A percentile compares a stretch with the other conserved stretches of the same genome.
phyloP scores from a whole-genome alignment of 2,329 filamentous ascomycete genomes.

The Alternaria rosae region DNA sequence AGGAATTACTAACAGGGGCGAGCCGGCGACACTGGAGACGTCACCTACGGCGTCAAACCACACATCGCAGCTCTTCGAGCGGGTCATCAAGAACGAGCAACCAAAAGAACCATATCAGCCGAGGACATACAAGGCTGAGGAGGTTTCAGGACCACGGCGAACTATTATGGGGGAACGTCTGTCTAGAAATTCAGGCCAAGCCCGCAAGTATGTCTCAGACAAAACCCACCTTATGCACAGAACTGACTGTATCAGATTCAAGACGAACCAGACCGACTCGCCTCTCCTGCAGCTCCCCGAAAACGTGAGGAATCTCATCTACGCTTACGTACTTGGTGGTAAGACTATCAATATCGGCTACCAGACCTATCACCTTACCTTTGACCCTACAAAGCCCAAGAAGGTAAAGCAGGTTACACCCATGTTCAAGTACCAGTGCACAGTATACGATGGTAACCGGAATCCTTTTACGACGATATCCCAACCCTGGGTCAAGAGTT shows the following conservation, averaged over 20 bases:
- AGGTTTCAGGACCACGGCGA: conserved; percentile 11
- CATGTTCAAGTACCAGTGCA: conserved; percentile 34
- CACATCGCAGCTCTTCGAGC: conserved; percentile 14
- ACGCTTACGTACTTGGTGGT: conserved; percentile 29
- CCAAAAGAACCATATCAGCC: conserved; percentile 19
- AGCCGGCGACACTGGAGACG: neutral
- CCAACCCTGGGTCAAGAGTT: conserved; percentile 8
- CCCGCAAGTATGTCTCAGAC: conserved; percentile 21
- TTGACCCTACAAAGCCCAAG: neutral
- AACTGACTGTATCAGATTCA: conserved; percentile 26
- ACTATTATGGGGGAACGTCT: conserved; percentile 16
- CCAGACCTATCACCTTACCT: conserved; percentile 24
- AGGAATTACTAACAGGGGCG: neutral
- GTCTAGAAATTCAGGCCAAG: conserved; percentile 19
- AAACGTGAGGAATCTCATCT: conserved; percentile 33
- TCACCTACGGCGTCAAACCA: conserved; percentile 10
- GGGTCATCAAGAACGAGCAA: conserved; percentile 13
- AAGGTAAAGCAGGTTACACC: conserved; percentile 9
- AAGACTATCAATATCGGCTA: conserved; percentile 37
- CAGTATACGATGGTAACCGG: conserved; percentile 15
- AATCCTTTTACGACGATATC: conserved; percentile 20
- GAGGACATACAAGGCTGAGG: conserved; percentile 20
- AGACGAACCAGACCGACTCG: conserved; percentile 31
- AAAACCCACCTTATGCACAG: neutral
- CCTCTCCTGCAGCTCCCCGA: conserved; percentile 34